phyloP scores from a whole-genome alignment of 805 yeast genomes.

The Lipomyces mesembrius region DNA sequence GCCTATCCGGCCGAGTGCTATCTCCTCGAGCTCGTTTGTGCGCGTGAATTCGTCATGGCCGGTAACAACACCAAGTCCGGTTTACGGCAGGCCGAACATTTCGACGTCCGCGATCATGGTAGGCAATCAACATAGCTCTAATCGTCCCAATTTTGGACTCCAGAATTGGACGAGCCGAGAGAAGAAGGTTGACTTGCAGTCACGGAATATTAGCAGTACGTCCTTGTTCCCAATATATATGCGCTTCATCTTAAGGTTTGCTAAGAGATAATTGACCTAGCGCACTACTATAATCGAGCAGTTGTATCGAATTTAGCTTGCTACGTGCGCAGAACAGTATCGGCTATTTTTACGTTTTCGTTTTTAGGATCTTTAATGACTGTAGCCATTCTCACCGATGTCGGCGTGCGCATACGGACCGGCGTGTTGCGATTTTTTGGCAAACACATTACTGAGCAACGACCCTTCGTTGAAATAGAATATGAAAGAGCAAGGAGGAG shows the following conservation, averaged over 20 bases:
- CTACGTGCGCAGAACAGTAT: constrained; percentile 26
- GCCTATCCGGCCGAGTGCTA: background rate
- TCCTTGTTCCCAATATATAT: background rate
- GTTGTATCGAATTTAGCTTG: constrained; percentile 3
- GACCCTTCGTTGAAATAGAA: constrained; percentile 33
- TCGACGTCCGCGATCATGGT: background rate
- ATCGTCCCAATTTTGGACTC: background rate
- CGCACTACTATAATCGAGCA: constrained; percentile 18
- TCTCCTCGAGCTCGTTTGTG: background rate
- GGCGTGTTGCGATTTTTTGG: background rate
- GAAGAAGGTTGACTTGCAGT: background rate
- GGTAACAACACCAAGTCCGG: background rate
- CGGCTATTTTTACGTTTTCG: constrained; percentile 25
- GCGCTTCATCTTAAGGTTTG: background rate
- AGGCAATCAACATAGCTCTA: background rate
- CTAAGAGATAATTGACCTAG: constrained; percentile 6
- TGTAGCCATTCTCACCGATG: constrained; percentile 20
- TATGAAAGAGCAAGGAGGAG: constrained; percentile 21
- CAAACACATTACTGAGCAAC: background rate
- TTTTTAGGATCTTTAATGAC: constrained; percentile 28
- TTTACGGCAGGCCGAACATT: background rate
- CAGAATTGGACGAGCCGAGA: background rate
- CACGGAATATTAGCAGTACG: constrained; percentile 12
- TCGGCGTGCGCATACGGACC: background rate
- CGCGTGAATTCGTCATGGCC: background rate